Evolutionary conservation across 2,329 filamentous ascomycete genomes (phyloP), one percentile per base, ranked within the genome.

Genomic region (Ophiostoma novo-ulmi): DNA sequence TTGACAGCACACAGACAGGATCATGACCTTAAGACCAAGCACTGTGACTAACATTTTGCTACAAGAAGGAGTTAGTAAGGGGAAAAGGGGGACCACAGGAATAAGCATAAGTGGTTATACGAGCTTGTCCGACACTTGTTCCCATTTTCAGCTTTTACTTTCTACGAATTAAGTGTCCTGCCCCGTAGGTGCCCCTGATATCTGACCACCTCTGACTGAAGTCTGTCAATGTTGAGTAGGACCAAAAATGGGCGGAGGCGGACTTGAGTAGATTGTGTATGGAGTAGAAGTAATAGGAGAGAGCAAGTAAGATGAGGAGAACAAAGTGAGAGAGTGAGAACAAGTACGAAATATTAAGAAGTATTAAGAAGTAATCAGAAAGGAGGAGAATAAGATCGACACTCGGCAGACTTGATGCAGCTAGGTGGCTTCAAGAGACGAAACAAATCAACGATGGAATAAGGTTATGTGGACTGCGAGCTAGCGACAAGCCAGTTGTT

Each of bases 91-190:
- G 52, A 31, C 52, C 52, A 58, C 52, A 26, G 14, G n/a, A 58
- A 58, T 58, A 58, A 58, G 52, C 52, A 58, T 58, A 58, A 58
- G 52, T 31, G 52, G 52, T 58, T 26, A 58, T 58, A 58, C 52
- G 52, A 58, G 52, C 52, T 22, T 58, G 52, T 48, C 52, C 52
- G 52, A 22, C 52, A 22, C 52, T 58, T 58, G 52, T 58, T 5
- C 52, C n/a, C 14, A 8, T 58, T 58, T 58, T 58, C 7, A 58
- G 52, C 52, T 31, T 26, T 4, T 58, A 10, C 52, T 10, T 48
- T 58, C n/a, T 58, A 10, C 22, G 52, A 26, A 26, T 58, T 5
- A 20, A 48, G 44, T 48, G 44, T 48, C 17, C 44, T 48, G 44
- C 44, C n/a, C 38, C 44, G 44, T 22, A 17, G n/a, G 52, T 58